phyloP scores from a whole-genome alignment of 2,329 filamentous ascomycete genomes.

The Fusarium mundagurra region DNA sequence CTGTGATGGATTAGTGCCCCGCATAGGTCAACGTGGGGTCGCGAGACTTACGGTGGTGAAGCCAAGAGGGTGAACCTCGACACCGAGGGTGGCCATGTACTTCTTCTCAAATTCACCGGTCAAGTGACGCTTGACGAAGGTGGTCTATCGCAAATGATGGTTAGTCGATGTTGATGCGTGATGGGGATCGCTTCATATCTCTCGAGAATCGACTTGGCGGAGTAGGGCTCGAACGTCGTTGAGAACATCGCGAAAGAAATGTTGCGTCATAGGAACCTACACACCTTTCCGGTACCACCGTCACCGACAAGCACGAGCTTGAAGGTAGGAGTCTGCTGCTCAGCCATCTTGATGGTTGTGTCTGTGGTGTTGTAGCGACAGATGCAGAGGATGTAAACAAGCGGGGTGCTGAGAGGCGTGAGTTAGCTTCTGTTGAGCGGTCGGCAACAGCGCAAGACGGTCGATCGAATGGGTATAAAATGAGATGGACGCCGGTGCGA shows the following conservation, averaged over 20 bases:
- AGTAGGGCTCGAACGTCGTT: slow-evolving; percentile 32
- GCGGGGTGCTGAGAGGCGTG: slow-evolving; percentile 52
- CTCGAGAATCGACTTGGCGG: slow-evolving; percentile 34
- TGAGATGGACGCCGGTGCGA: slow-evolving; percentile 23
- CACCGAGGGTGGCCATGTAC: slow-evolving; percentile 99
- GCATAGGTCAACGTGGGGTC: slow-evolving; percentile 32
- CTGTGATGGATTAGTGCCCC: slow-evolving; percentile 56
- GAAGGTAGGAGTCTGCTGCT: slow-evolving; percentile 78
- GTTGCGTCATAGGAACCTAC: slow-evolving; percentile 41
- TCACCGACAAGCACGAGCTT: slow-evolving; percentile 99
- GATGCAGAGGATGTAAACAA: slow-evolving; percentile 57
- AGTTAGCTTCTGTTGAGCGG: slow-evolving; percentile 46
- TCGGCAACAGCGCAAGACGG: slow-evolving; percentile 23
- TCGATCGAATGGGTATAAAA: slow-evolving; percentile 17
- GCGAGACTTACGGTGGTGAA: slow-evolving; percentile 89
- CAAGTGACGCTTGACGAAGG: slow-evolving; percentile 99
- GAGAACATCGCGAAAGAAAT: slow-evolving; percentile 34
- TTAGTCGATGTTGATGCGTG: slow-evolving; percentile 29
- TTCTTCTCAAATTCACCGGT: slow-evolving; percentile 99
- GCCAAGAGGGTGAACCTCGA: slow-evolving; percentile 97
- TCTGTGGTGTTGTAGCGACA: slow-evolving; percentile 39
- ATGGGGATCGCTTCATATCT: slow-evolving; percentile 17
- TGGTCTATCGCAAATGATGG: slow-evolving; percentile 73
- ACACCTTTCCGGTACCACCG: slow-evolving; percentile 98
- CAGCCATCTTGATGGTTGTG: slow-evolving; percentile 68